A percentile compares a stretch with the other conserved stretches of the same genome.
These are phyloP conservation scores for Aureobasidium sp. DNA, from an alignment of 2,329 filamentous ascomycete species.

Conservation along the genomic window DNA sequence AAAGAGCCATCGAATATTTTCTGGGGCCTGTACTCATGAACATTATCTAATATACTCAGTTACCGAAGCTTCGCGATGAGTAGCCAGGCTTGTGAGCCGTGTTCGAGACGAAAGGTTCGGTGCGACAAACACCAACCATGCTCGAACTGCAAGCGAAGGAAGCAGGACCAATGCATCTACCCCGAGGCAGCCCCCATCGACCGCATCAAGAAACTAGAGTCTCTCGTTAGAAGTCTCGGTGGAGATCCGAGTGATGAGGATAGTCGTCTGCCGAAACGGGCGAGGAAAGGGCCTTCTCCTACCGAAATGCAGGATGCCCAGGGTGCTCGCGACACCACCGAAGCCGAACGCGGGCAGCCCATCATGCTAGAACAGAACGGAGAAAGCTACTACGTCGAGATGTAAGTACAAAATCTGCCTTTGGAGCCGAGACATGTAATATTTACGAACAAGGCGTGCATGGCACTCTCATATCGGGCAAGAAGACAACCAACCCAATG, in stretches of 20 bases:
- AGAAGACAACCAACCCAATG: background rate
- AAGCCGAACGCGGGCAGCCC: background rate
- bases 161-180: slow-evolving; percentile 2
- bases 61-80: background rate
- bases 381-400: background rate
- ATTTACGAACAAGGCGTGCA: background rate
- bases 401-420: background rate
- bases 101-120: slow-evolving; percentile 6
- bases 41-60: too few species aligned
- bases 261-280: background rate
- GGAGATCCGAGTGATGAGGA: background rate
- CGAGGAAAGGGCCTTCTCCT: background rate
- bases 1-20: too few species aligned
- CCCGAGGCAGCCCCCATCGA: background rate
- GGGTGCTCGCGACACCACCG: background rate
- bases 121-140: slow-evolving; percentile 11
- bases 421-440: too few species aligned
- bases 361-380: background rate
- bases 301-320: background rate
- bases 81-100: background rate
- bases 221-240: slow-evolving; percentile 1
- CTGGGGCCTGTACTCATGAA: background rate
- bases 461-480: background rate
- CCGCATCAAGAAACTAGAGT: background rate
- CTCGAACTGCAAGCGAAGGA: slow-evolving; percentile 5